A percentile compares a stretch with the other conserved stretches of the same genome.
Evolutionary conservation across 163 green algal species (phyloP).

Genomic region (Botryococcus braunii): DNA sequence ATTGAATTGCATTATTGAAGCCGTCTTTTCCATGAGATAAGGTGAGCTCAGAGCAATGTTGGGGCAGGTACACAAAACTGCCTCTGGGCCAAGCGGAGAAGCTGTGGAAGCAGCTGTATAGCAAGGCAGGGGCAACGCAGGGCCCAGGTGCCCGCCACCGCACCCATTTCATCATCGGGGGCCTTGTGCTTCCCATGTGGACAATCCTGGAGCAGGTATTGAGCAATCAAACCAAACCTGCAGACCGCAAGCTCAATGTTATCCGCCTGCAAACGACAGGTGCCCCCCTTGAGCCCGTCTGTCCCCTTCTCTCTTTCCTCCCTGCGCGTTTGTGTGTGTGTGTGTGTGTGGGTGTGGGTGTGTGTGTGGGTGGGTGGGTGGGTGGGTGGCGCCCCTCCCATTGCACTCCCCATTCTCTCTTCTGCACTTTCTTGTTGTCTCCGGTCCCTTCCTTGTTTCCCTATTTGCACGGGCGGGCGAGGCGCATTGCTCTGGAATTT

Average conservation of each 20-base stretch:
- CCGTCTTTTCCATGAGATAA: too few relatives aligned
- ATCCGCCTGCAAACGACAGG: slow-evolving; percentile 36
- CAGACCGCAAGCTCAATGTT: slow-evolving; percentile 32
- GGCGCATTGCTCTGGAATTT: too few relatives aligned
- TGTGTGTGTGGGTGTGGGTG: too few relatives aligned
- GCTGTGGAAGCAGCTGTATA: slow-evolving; percentile 23
- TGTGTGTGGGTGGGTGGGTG: too few relatives aligned
- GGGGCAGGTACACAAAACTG: too few relatives aligned
- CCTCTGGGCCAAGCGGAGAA: background rate
- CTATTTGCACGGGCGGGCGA: too few relatives aligned
- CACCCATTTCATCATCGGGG: slow-evolving; percentile 22
- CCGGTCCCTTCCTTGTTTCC: background rate
- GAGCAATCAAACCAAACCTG: slow-evolving; percentile 4
- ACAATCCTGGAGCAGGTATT: slow-evolving; percentile 24
- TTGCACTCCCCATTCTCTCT: too few relatives aligned
- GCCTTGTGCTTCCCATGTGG: slow-evolving; percentile 39
- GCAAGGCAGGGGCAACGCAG: slow-evolving; percentile 8
- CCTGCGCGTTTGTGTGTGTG: too few relatives aligned
- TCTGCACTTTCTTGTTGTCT: background rate
- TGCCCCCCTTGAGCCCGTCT: background rate
- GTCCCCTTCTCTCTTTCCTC: too few relatives aligned
- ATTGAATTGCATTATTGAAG: too few relatives aligned
- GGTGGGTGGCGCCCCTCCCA: too few relatives aligned
- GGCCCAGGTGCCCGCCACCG: background rate
- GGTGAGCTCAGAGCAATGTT: too few relatives aligned